Percentiles rank a stretch among this genome's conserved stretches.
phyloP scores from a whole-genome alignment of 345 rosid species.

The Populus euphratica region DNA sequence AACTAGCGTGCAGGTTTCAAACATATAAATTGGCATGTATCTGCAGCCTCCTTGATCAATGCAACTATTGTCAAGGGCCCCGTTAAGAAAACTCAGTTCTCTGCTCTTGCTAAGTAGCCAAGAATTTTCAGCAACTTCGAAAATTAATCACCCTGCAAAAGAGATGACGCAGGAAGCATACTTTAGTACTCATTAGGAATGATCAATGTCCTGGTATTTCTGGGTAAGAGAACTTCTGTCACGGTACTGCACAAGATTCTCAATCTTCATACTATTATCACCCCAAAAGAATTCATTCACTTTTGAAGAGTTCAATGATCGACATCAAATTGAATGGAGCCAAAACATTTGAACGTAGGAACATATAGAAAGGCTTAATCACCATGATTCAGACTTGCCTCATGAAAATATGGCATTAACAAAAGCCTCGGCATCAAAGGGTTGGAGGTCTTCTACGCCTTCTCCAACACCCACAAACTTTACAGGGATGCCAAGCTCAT shows the following conservation, averaged over 20 bases:
- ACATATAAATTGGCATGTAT: neutral
- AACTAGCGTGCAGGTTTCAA: no score
- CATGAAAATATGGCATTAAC: constrained; percentile 80
- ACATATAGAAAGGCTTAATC: neutral
- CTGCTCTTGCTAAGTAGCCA: neutral
- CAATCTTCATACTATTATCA: neutral
- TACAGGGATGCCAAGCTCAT: constrained; percentile 88
- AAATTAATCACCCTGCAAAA: constrained; percentile 1
- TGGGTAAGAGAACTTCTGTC: neutral
- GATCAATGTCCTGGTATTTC: neutral
- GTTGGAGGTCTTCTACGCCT: constrained; percentile 89
- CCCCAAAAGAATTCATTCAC: neutral
- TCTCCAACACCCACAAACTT: constrained; percentile 96
- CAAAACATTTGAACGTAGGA: neutral
- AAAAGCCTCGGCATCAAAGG: constrained; percentile 83
- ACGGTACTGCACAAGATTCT: neutral
- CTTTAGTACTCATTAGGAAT: neutral
- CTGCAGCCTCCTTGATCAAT: neutral
- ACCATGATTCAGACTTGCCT: neutral
- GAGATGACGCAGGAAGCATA: neutral
- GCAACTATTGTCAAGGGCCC: neutral
- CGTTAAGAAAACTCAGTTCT: neutral
- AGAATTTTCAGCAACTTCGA: neutral
- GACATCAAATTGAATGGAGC: neutral
- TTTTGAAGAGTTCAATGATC: neutral